Percentiles rank a stretch among this genome's conserved stretches.
These are phyloP conservation scores for Cardamine occulta DNA, from an alignment of 345 rosid genomes.

Conservation along the genomic window DNA sequence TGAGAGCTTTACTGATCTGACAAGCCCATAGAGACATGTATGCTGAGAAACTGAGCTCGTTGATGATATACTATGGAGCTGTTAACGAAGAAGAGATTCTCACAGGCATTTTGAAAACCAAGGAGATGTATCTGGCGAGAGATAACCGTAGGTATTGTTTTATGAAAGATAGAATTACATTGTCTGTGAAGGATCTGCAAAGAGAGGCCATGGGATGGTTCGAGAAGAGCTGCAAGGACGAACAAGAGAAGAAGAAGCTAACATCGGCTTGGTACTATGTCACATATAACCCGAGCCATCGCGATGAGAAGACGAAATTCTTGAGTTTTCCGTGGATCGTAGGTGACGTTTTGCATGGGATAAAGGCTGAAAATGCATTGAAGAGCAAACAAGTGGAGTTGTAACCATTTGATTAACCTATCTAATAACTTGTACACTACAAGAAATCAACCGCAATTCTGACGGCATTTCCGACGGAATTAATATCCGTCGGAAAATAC, in stretches of 20 bases:
- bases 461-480: too few relatives aligned
- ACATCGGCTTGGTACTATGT: constrained; percentile 96
- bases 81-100: constrained; percentile 82
- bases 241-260: constrained; percentile 48
- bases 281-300: constrained; percentile 60
- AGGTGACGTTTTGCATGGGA: constrained; percentile 59
- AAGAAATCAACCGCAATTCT: too few relatives aligned
- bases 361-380: constrained; percentile 50
- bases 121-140: constrained; percentile 63
- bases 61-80: constrained; percentile 72
- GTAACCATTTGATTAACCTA: background rate
- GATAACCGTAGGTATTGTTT: constrained; percentile 81
- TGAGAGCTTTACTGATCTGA: constrained; percentile 53
- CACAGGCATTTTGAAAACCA: constrained; percentile 71
- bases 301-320: constrained; percentile 47
- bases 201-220: constrained; percentile 76
- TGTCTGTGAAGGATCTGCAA: constrained; percentile 59
- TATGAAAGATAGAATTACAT: constrained; percentile 70
- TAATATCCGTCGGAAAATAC: too few relatives aligned
- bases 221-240: constrained; percentile 52
- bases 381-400: constrained; percentile 7
- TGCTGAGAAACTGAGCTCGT: constrained; percentile 57
- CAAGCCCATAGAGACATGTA: constrained; percentile 58
- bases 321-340: constrained; percentile 89
- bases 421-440: background rate